Base-by-base conservation (phyloP, 148 eudicot species). In the Selenicereus undatus region DNA sequence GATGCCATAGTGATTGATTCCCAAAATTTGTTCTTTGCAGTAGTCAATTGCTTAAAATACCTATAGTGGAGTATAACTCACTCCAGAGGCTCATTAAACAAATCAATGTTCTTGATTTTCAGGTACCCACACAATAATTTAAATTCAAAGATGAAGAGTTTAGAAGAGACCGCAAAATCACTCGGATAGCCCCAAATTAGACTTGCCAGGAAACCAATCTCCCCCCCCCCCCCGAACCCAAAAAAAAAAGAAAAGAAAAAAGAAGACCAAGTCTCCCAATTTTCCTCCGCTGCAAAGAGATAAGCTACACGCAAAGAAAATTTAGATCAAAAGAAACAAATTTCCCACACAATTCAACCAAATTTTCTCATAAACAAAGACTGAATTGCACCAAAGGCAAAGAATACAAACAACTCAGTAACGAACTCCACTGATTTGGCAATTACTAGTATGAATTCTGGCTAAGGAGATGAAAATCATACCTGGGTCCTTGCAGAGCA, bases 401-500 rank as follows among this genome's bases (percentile, higher is more conserved):
- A 56, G 22, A 64, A 64, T 7, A 2, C 22, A 66, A 27, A 26
- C 16, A 27, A 66, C 17, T 36, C 35, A 66, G 26, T 66, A 66
- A 8, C 17, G 10, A 66, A 66, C 13, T 66, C 4, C 35, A 66
- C 17, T 26, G 3, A 66, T 66, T 66, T 26, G 35, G 71, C 35
- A 66, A 66, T 36, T 64, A 10, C 68, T 64, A 64, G 7, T 22
- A 8, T 64, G 26, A 26, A 66, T 66, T 66, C 17, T 27, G 27
- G 71, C 17, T 66, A 0, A 66, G 32, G 22, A 26, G 71, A 66
- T 66, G 71, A 66, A 66, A 66, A 27, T 26, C 71, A 66, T 66
- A 66, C 71, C 71, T 66, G 71, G 71, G 71, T 66, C 12, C 30
- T 70, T 76, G 45, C 22, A 21, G 69, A 71, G 69, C 45, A 80